Evolutionary conservation across 805 yeast species (phyloP).

Genomic region (Yamadazyma tumulicola): DNA sequence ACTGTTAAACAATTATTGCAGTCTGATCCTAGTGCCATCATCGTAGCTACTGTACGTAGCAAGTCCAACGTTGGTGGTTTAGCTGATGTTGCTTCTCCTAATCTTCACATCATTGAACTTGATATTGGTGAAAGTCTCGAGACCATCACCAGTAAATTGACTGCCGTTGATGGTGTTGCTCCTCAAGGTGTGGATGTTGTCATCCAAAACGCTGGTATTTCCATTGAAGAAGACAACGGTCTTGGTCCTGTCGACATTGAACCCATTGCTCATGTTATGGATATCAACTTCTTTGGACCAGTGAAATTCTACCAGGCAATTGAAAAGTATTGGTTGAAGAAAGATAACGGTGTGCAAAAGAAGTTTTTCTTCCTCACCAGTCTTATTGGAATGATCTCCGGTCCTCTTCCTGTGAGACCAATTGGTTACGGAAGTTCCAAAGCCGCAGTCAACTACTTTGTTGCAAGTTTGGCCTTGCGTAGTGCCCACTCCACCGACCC

Average conservation of each 20-base stretch:
- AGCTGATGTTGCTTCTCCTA: neutral
- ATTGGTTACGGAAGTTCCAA: conserved; percentile 30
- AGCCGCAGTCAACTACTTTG: conserved; percentile 28
- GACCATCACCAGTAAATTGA: conserved; percentile 1
- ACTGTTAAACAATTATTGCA: conserved; percentile 1
- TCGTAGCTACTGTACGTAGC: conserved; percentile 3
- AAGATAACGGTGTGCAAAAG: conserved; percentile 7
- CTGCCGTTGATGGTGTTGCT: conserved; percentile 5
- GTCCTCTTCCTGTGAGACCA: neutral
- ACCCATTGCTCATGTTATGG: no score
- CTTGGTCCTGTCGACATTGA: conserved; percentile 5
- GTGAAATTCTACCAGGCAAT: conserved; percentile 2
- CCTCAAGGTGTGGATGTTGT: conserved; percentile 34
- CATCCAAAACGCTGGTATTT: conserved; percentile 31
- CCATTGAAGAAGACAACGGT: conserved; percentile 1
- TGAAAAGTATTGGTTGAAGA: conserved; percentile 4
- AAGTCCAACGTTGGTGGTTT: neutral
- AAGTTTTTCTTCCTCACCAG: conserved; percentile 12
- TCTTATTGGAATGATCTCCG: conserved; percentile 3
- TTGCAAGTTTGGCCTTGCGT: neutral
- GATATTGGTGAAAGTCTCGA: conserved; percentile 1
- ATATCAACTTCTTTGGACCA: neutral
- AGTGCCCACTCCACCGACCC: neutral
- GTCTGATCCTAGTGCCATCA: neutral
- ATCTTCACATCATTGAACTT: conserved; percentile 3